These are phyloP conservation scores for Rhodotorula sp. DNA, from an alignment of 1,284 basidiomycete species.

Conservation along the genomic window DNA sequence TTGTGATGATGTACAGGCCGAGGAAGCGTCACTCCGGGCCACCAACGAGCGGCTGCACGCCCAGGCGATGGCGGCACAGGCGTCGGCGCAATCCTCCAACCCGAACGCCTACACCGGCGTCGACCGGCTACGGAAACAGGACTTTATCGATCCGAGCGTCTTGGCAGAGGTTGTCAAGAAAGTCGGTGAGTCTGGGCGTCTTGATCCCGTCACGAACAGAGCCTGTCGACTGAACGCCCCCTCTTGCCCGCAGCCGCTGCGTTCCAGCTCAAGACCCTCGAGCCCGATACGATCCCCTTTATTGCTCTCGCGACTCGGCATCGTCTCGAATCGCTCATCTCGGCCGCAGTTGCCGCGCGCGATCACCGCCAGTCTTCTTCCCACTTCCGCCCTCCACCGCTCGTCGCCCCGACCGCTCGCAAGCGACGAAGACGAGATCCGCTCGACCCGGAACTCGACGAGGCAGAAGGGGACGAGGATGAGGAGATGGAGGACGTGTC, in stretches of 20 bases:
- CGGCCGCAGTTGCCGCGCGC: constrained; percentile 67
- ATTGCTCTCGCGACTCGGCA: constrained; percentile 72
- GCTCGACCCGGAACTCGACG: constrained; percentile 46
- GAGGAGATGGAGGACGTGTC: constrained; percentile 17
- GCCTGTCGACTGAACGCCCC: not conserved
- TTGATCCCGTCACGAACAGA: not conserved
- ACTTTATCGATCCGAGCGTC: constrained; percentile 41
- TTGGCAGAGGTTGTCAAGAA: constrained; percentile 42
- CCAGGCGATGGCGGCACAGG: constrained; percentile 13
- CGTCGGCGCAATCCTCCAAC: not conserved
- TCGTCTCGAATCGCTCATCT: constrained; percentile 68
- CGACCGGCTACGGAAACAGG: constrained; percentile 36
- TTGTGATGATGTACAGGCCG: constrained; percentile 34
- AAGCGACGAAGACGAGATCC: constrained; percentile 23
- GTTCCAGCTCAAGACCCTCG: constrained; percentile 45
- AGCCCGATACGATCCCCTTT: constrained; percentile 46
- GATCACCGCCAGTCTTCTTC: constrained; percentile 64
- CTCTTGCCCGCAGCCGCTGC: constrained; percentile 38
- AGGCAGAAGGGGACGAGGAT: constrained; percentile 15
- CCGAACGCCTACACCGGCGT: constrained; percentile 12
- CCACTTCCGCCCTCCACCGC: constrained; percentile 64
- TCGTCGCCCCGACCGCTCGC: constrained; percentile 11
- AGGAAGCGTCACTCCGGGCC: constrained; percentile 44
- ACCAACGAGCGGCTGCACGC: constrained; percentile 33
- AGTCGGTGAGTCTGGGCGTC: constrained; percentile 35